phyloP scores from a whole-genome alignment of 2,329 filamentous ascomycete genomes.

The Talaromyces sp. region DNA sequence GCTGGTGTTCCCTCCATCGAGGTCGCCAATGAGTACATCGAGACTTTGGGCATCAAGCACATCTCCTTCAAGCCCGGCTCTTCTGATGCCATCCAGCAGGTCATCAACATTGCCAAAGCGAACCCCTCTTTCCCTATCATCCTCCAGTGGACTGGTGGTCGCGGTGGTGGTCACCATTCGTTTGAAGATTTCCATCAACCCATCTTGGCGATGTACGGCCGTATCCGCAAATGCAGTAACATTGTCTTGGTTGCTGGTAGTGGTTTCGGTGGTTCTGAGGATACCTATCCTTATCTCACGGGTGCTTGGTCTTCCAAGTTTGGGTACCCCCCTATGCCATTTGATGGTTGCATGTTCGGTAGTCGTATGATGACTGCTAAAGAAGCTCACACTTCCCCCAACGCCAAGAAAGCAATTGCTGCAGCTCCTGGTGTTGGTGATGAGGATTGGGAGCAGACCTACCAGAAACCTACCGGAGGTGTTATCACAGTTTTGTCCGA shows the following conservation, averaged over 20 bases:
- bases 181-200: slow-evolving; percentile 95
- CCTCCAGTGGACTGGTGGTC: slow-evolving; percentile 90
- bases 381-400: slow-evolving; percentile 82
- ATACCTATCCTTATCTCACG: slow-evolving; percentile 89
- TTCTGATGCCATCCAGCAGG: slow-evolving; percentile 78
- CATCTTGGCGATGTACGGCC: slow-evolving; percentile 84
- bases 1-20: slow-evolving; percentile 92
- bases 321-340: slow-evolving; percentile 89
- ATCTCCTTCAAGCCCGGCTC: slow-evolving; percentile 94
- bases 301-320: slow-evolving; percentile 84
- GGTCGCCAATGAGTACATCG: slow-evolving; percentile 88
- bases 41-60: slow-evolving; percentile 87
- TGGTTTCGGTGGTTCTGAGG: slow-evolving; percentile 84
- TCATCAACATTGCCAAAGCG: slow-evolving; percentile 91
- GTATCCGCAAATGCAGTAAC: slow-evolving; percentile 80
- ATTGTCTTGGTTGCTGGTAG: slow-evolving; percentile 86
- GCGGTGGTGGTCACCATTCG: slow-evolving; percentile 91
- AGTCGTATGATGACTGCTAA: slow-evolving; percentile 94
- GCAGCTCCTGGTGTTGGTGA: slow-evolving; percentile 82
- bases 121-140: slow-evolving; percentile 91
- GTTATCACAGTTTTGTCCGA: slow-evolving; percentile 96
- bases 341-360: slow-evolving; percentile 85
- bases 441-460: slow-evolving; percentile 84
- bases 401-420: slow-evolving; percentile 85
- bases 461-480: slow-evolving; percentile 85